Evolutionary conservation across 73 alveolate genomes (phyloP), one percentile per base, ranked within the genome.

Genomic region (Stentor coeruleus): DNA sequence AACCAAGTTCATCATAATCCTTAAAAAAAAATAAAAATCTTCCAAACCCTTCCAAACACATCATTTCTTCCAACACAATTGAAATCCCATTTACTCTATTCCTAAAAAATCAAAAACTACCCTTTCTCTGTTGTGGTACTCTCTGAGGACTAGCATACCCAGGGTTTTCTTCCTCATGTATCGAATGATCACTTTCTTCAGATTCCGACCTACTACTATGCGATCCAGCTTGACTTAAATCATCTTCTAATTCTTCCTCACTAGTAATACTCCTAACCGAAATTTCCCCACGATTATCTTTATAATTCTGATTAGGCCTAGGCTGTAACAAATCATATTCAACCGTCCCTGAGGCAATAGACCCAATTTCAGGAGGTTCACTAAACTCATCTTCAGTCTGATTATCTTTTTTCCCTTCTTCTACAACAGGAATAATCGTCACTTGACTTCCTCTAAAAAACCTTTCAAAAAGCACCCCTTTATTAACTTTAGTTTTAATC

Each of bases 401-500:
- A 30, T 77, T 77, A 11, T 49, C 75, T 40, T 77, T 59, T 77
- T 40, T 77, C 35, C 30, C 85, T 1, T 59, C 40, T 59, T 77
- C 85, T n/a, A n/a, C n/a, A 39, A 35, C 85, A 15, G 30, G 42
- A 30, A 28, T 3, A 36, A 1, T 15, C 0, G 38, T 31, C 20
- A 40, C 39, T 28, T 77, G 77, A 2, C 38, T 75, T 20, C 74
- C 60, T 35, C 38, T 33, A 40, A 88, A 81, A 59, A 85, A 88
- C 74, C 85, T 80, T 33, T 88, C 89, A 26, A 88, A 41, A 30
- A 88, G 85, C 40, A 85, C 91, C 31, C 81, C 76, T 76, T 88
- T 88, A 41, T 88, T 86, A 2, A 88, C 94, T 55, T 88, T 88
- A 74, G 59, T 35, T 38, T 88, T 59, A 55, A 88, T 88, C 39